Percentiles rank a stretch among this genome's conserved stretches.
phyloP scores from a whole-genome alignment of 208 protist species.

The Leptomonas pyrrhocoris region DNA sequence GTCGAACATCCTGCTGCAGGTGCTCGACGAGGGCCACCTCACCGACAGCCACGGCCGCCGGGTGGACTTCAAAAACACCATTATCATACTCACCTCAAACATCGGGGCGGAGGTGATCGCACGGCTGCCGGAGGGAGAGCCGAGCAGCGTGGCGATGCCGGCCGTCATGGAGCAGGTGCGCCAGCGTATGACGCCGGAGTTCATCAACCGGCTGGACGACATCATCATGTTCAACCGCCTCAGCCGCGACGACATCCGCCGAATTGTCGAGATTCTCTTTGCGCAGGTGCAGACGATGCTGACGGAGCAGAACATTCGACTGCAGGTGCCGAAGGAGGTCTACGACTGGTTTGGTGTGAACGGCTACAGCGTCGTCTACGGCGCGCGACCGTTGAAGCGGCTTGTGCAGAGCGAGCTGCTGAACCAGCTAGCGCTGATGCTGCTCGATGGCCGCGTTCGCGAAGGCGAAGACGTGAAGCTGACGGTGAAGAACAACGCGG shows the following conservation, averaged over 20 bases:
- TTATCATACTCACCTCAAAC: slow-evolving; percentile 99
- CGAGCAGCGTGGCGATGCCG: slow-evolving; percentile 53
- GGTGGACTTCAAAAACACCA: slow-evolving; percentile 98
- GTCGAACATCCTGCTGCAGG: slow-evolving; percentile 97
- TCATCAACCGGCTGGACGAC: slow-evolving; percentile 98
- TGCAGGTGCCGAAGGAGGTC: slow-evolving; percentile 71
- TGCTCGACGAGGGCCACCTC: slow-evolving; percentile 98
- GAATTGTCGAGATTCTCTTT: slow-evolving; percentile 94
- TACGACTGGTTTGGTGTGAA: slow-evolving; percentile 80
- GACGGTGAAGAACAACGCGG: slow-evolving; percentile 41
- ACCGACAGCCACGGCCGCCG: slow-evolving; percentile 97
- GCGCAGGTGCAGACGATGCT: slow-evolving; percentile 75
- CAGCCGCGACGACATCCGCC: slow-evolving; percentile 66
- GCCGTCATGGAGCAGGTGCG: slow-evolving; percentile 91
- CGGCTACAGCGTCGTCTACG: slow-evolving; percentile 95
- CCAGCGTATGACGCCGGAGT: slow-evolving; percentile 95
- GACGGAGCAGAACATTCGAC: slow-evolving; percentile 80
- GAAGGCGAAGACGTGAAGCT: slow-evolving; percentile 76
- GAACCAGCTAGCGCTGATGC: slow-evolving; percentile 91
- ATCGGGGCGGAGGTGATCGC: slow-evolving; percentile 92
- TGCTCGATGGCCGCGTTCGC: slow-evolving; percentile 81
- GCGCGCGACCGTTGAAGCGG: slow-evolving; percentile 95
- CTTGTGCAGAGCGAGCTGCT: slow-evolving; percentile 92
- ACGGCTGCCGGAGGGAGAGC: slow-evolving; percentile 59
- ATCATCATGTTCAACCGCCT: slow-evolving; percentile 97